These are phyloP conservation scores for Thermoascus crustaceus DNA, from an alignment of 2,329 filamentous ascomycete species.

Conservation along the genomic window DNA sequence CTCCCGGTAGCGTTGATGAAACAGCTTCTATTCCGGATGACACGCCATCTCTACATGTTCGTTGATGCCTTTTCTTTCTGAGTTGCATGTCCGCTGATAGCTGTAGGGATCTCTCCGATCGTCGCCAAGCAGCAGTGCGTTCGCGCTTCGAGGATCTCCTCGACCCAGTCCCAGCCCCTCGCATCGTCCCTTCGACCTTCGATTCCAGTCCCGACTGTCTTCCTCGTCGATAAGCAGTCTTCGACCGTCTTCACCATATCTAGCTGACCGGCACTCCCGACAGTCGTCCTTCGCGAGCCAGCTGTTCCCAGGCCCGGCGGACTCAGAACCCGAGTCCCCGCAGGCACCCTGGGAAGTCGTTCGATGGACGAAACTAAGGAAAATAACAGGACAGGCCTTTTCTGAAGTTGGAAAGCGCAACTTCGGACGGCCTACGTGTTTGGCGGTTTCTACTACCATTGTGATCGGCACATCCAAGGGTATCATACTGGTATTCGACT, in stretches of 20 bases:
- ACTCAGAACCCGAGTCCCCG: constrained; percentile 59
- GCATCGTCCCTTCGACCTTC: constrained; percentile 85
- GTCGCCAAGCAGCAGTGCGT: constrained; percentile 64
- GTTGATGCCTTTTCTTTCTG: constrained; percentile 44
- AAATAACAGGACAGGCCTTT: constrained; percentile 81
- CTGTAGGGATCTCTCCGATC: constrained; percentile 46
- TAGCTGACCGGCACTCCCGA: constrained; percentile 68
- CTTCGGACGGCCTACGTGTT: constrained; percentile 84
- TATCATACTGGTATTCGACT: constrained; percentile 92
- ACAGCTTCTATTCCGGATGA: constrained; percentile 73
- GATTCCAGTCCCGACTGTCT: constrained; percentile 82
- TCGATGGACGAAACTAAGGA: constrained; percentile 87
- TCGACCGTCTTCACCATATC: constrained; percentile 67
- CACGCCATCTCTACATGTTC: constrained; percentile 72
- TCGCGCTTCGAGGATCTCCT: constrained; percentile 61
- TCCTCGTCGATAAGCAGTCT: constrained; percentile 54
- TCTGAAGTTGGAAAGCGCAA: constrained; percentile 87
- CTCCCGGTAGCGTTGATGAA: constrained; percentile 49
- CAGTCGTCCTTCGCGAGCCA: constrained; percentile 72
- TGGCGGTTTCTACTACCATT: constrained; percentile 80
- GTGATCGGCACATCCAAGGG: constrained; percentile 90
- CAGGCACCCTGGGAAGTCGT: constrained; percentile 94
- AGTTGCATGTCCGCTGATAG: constrained; percentile 40
- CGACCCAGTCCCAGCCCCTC: constrained; percentile 69
- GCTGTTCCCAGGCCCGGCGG: constrained; percentile 48